phyloP scores from a whole-genome alignment of 805 yeast species.

The Cyberlindnera samutprakarnensis region DNA sequence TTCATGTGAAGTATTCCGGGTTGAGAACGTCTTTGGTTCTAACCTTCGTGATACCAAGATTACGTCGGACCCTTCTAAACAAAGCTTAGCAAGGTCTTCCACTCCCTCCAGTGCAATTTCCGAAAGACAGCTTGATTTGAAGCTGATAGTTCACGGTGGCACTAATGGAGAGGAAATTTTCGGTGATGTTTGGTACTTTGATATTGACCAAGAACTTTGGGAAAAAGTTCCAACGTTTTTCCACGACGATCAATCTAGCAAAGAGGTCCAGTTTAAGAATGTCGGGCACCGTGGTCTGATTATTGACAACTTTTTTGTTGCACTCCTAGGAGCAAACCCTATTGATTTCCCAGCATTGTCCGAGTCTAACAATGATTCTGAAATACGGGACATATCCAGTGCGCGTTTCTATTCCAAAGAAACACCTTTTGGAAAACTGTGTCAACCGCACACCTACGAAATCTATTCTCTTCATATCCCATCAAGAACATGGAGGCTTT shows the following conservation, averaged over 20 bases:
- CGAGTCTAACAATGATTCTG: neutral
- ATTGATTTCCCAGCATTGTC: slow-evolving; percentile 1
- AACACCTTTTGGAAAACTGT: too few relatives aligned
- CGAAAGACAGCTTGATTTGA: slow-evolving; percentile 4
- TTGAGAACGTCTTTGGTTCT: slow-evolving; percentile 2
- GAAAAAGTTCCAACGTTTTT: slow-evolving; percentile 19
- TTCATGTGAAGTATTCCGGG: slow-evolving; percentile 21
- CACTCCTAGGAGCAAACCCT: slow-evolving; percentile 14
- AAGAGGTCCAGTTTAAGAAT: slow-evolving; percentile 11
- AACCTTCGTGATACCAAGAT: too few relatives aligned
- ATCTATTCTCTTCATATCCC: slow-evolving; percentile 3
- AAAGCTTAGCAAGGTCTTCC: slow-evolving; percentile 1
- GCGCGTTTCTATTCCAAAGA: neutral
- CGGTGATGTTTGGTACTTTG: slow-evolving; percentile 47
- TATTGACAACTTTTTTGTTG: slow-evolving; percentile 14
- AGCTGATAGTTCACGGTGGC: slow-evolving; percentile 32
- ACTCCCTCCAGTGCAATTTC: neutral
- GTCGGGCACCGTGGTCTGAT: slow-evolving; percentile 12
- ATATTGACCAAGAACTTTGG: slow-evolving; percentile 39
- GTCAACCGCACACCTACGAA: neutral
- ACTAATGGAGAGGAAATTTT: slow-evolving; percentile 25
- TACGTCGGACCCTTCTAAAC: slow-evolving; percentile 4
- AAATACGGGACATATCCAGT: slow-evolving; percentile 12
- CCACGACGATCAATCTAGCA: slow-evolving; percentile 9
- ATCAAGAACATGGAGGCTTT: slow-evolving; percentile 2